Evolutionary conservation across 768 basidiomycete genomes (phyloP), one percentile per base, ranked within the genome.

Genomic region (Suillus spraguei): DNA sequence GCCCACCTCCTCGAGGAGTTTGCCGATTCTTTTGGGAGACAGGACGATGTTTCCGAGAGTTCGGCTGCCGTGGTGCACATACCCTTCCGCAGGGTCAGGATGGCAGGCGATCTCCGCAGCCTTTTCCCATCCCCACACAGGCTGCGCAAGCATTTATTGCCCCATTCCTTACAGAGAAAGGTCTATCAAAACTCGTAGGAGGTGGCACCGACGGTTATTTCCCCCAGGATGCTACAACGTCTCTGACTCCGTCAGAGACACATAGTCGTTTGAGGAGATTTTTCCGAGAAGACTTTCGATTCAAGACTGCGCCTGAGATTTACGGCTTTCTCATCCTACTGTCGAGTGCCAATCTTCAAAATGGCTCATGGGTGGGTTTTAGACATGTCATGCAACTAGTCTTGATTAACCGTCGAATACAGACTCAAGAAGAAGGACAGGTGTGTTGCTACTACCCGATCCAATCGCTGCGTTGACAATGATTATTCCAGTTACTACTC

Each of bases 371-470:
- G 83, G 84, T 85, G 67, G 54, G 72, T 61, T 10, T 49, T 10
- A 28, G 13, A n/a, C 4, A 41, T n/a, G 17, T 60, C 32, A 46
- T 22, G 9, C 63, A n/a, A 22, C 41, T 2, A 16, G 24, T 33
- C 16, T 32, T 52, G 33, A 52, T 66, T 59, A 67, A 36, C 55
- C 10, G 46, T 52, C 39, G 42, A 44, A 5, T 32, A 10, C 60
- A 85, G 82, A 78, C 79, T 17, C 71, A 76, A 35, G 80, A 84
- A 65, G 84, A 85, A 63, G 83, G 82, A 6, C 85, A 85, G 74
- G 84, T 85, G 64, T 65, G 75, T 65, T 14, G 50, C 10, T 47
- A 28, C 63, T 59, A 10, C 58, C 41, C 36, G 35, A 59, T 60
- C 8, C 49, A 50, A 32, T 11, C 60, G 63, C n/a, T 17, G 62